Conservation (phyloP, 2,329 filamentous ascomycete genomes). For the Fusarium vanettenii region DNA sequence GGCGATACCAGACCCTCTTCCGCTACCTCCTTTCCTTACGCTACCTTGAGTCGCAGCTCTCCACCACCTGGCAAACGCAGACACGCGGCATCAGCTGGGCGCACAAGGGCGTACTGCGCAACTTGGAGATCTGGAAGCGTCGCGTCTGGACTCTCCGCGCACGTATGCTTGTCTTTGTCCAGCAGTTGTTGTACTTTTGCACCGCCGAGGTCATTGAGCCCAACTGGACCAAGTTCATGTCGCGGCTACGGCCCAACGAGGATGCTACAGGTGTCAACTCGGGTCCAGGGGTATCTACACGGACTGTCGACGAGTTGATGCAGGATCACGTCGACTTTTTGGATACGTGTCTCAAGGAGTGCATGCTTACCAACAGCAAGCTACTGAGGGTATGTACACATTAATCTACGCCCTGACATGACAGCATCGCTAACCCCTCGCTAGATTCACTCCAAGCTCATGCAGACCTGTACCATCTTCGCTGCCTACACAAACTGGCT, state of each 20-base stretch:
- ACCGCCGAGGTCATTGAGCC: conserved; percentile 97
- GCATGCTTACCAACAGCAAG: conserved; percentile 98
- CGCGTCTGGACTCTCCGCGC: conserved; percentile 91
- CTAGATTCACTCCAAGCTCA: conserved; percentile 96
- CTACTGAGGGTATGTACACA: conserved; percentile 77
- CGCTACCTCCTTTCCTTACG: conserved; percentile 91
- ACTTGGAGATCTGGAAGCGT: conserved; percentile 91
- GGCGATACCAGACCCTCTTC: conserved; percentile 95
- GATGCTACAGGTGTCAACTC: conserved; percentile 44
- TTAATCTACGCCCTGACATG: background rate
- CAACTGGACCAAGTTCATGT: conserved; percentile 95
- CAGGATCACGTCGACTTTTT: conserved; percentile 98
- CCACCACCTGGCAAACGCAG: conserved; percentile 90
- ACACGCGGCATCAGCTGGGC: conserved; percentile 85
- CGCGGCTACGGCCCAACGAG: conserved; percentile 76
- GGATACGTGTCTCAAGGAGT: conserved; percentile 97
- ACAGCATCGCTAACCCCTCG: conserved; percentile 18
- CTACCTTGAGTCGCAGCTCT: conserved; percentile 88
- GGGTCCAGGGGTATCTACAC: conserved; percentile 51
- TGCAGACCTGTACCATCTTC: conserved; percentile 95
- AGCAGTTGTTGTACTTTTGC: conserved; percentile 96
- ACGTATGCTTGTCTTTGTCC: conserved; percentile 96
- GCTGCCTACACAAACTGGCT: conserved; percentile 90
- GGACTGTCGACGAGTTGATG: conserved; percentile 98
- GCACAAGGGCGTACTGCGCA: conserved; percentile 77